These are phyloP conservation scores for Platanthera zijinensis DNA, from an alignment of 106 monocot genomes.

Conservation along the genomic window DNA sequence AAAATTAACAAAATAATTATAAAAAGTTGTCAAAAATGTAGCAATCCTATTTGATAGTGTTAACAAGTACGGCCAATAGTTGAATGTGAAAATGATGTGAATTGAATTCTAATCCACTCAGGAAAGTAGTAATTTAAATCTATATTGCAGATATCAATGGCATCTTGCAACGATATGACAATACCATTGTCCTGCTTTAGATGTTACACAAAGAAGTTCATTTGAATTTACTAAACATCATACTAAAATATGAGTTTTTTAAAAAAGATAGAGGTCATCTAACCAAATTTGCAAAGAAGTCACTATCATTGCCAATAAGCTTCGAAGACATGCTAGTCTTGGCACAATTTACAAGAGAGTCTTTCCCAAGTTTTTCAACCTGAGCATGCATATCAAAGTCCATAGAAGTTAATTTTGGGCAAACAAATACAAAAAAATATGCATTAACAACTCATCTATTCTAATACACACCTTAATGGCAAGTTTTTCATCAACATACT, in stretches of 20 bases:
- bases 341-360: conserved; percentile 87
- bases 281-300: conserved; percentile 93
- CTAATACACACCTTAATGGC: conserved; percentile 58
- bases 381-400: conserved; percentile 20
- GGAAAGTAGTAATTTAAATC: neutral
- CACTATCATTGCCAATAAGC: conserved; percentile 73
- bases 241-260: neutral
- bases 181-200: neutral
- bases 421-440: neutral
- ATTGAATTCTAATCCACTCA: neutral
- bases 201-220: neutral
- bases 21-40: neutral
- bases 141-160: neutral
- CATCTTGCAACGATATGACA: neutral
- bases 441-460: neutral
- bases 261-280: conserved; percentile 7
- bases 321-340: conserved; percentile 99
- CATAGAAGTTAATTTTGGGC: neutral
- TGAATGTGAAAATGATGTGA: neutral
- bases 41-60: neutral
- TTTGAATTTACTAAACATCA: neutral
- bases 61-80: neutral
- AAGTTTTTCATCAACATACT: conserved; percentile 90
- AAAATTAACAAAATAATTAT: neutral
- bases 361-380: conserved; percentile 98